Conservation (phyloP, 108 stramenopile species). For the Skeletonema marinoi region DNA sequence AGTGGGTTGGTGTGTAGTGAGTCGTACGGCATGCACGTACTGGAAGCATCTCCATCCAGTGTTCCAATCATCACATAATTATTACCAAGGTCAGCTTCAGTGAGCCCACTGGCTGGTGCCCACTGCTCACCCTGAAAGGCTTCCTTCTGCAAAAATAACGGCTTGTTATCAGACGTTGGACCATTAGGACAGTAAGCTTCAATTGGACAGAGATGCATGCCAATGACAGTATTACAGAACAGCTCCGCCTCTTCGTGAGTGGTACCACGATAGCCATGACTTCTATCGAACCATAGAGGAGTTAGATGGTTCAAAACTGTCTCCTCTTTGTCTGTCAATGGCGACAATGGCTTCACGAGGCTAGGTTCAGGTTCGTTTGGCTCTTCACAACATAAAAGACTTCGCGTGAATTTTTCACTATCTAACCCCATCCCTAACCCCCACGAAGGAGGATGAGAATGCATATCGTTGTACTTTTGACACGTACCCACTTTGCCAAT, state of each 20-base stretch:
- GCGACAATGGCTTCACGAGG: background rate
- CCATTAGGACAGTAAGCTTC: slow-evolving; percentile 46
- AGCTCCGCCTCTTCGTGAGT: slow-evolving; percentile 24
- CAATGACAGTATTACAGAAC: slow-evolving; percentile 29
- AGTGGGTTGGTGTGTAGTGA: slow-evolving; percentile 16
- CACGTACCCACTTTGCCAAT: slow-evolving; percentile 10
- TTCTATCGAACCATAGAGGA: slow-evolving; percentile 34
- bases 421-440: slow-evolving; percentile 17
- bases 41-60: slow-evolving; percentile 18
- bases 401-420: slow-evolving; percentile 11
- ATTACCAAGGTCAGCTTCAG: background rate
- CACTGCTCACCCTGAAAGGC: slow-evolving; percentile 47
- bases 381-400: slow-evolving; percentile 16
- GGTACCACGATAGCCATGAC: slow-evolving; percentile 34
- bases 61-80: slow-evolving; percentile 24
- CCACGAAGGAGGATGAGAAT: slow-evolving; percentile 18
- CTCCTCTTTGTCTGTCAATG: slow-evolving; percentile 29
- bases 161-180: background rate
- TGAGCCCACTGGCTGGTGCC: slow-evolving; percentile 11
- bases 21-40: slow-evolving; percentile 32
- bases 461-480: slow-evolving; percentile 10
- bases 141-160: slow-evolving; percentile 18
- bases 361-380: background rate
- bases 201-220: slow-evolving; percentile 35
- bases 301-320: slow-evolving; percentile 5